A percentile compares a stretch with the other conserved stretches of the same genome.
These are phyloP conservation scores for Neurospora sp. DNA, from an alignment of 495 filamentous ascomycete genomes.

Conservation along the genomic window DNA sequence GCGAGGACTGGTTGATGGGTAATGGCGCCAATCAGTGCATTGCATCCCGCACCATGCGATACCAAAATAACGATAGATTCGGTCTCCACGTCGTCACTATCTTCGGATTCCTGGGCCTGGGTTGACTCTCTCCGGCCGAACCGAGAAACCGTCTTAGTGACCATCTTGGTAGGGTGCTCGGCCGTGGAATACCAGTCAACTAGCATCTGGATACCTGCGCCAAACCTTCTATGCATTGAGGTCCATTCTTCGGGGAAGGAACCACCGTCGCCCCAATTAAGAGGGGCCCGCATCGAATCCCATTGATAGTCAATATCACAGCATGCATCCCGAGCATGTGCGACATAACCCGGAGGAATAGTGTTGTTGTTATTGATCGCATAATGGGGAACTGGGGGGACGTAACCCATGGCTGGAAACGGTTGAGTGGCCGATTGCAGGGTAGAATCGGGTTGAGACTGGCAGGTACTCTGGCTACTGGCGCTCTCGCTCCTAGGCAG, in stretches of 20 bases:
- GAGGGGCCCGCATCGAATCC: slow-evolving; percentile 75
- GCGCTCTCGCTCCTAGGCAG: slow-evolving; percentile 16
- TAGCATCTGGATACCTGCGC: slow-evolving; percentile 63
- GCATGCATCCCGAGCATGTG: slow-evolving; percentile 86
- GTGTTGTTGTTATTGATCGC: slow-evolving; percentile 68
- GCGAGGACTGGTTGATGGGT: slow-evolving; percentile 81
- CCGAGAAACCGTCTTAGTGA: slow-evolving; percentile 23
- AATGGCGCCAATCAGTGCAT: slow-evolving; percentile 85
- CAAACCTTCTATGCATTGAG: slow-evolving; percentile 81
- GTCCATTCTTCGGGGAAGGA: slow-evolving; percentile 92
- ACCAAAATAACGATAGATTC: slow-evolving; percentile 85
- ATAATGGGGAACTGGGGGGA: slow-evolving; percentile 70
- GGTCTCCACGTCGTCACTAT: slow-evolving; percentile 44
- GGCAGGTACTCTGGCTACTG: slow-evolving; percentile 4
- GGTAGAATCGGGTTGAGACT: not conserved
- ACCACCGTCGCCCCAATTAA: slow-evolving; percentile 78
- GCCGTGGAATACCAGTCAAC: slow-evolving; percentile 64
- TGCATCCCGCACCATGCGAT: slow-evolving; percentile 96
- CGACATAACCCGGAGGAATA: slow-evolving; percentile 80
- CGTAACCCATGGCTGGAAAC: slow-evolving; percentile 41
- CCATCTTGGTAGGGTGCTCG: slow-evolving; percentile 40
- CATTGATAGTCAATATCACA: slow-evolving; percentile 82
- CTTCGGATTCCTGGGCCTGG: slow-evolving; percentile 13
- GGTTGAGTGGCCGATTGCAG: slow-evolving; percentile 4
- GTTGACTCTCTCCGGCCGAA: slow-evolving; percentile 11